These are phyloP conservation scores for Cutaneotrichosporon sp. DNA, from an alignment of 1,284 basidiomycete species.

Conservation along the genomic window DNA sequence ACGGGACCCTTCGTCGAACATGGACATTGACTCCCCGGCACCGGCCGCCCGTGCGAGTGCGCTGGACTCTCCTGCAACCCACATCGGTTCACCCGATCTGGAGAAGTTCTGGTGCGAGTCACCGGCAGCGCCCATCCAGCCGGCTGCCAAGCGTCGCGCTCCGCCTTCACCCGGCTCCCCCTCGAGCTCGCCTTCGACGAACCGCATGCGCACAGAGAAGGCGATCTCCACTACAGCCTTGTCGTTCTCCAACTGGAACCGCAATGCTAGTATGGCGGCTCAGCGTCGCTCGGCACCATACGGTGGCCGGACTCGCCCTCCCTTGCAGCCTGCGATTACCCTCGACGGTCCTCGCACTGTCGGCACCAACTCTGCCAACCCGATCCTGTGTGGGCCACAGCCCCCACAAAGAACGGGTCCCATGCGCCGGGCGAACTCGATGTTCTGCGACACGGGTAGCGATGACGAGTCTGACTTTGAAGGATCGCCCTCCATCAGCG, in stretches of 20 bases:
- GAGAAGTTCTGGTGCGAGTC: constrained; percentile 46
- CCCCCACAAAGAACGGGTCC: constrained; percentile 9
- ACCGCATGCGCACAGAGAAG: constrained; percentile 38
- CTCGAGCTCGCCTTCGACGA: constrained; percentile 42
- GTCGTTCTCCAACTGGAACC: constrained; percentile 24
- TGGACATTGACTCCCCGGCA: constrained; percentile 44
- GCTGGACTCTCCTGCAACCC: constrained; percentile 21
- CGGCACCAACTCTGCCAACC: constrained; percentile 38
- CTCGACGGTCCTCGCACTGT: constrained; percentile 15
- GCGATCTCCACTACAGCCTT: constrained; percentile 32
- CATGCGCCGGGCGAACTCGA: constrained; percentile 47
- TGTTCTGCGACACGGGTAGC: constrained; percentile 34
- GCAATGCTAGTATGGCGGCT: constrained; percentile 14
- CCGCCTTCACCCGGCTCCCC: constrained; percentile 40
- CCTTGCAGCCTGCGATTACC: constrained; percentile 21
- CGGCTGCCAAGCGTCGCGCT: constrained; percentile 32
- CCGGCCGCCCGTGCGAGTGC: constrained; percentile 8
- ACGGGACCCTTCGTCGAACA: constrained; percentile 11
- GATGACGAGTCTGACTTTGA: constrained; percentile 41
- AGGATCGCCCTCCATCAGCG: constrained; percentile 31
- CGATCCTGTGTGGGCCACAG: constrained; percentile 34
- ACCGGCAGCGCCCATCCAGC: constrained; percentile 29
- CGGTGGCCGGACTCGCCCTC: constrained; percentile 31
- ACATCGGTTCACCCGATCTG: constrained; percentile 36
- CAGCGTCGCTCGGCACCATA: constrained; percentile 23